Evolutionary conservation across 495 filamentous ascomycete species (phyloP).

Genomic region (Aspergillus baeticus): DNA sequence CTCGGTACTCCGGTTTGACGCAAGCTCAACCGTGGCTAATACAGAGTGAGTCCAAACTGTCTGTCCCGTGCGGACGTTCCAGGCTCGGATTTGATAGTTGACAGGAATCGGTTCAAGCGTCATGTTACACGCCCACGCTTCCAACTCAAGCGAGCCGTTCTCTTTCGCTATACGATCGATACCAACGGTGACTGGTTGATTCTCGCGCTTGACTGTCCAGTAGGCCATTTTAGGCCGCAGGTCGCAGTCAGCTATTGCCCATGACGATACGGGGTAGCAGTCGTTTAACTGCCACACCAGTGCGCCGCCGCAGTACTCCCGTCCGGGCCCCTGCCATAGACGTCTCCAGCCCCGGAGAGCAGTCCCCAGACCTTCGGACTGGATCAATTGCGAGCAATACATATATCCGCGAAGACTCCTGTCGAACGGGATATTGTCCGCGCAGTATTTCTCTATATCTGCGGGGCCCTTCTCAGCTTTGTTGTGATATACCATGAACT

Average conservation of each 20-base stretch:
- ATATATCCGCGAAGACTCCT: conserved; percentile 50
- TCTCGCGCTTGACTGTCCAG: conserved; percentile 77
- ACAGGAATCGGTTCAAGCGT: neutral
- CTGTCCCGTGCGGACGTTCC: neutral
- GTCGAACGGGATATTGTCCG: conserved; percentile 38
- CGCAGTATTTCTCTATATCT: too few relatives aligned
- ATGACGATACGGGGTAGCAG: conserved; percentile 90
- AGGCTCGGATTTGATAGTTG: neutral
- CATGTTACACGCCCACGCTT: conserved; percentile 6
- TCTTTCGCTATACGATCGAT: conserved; percentile 30
- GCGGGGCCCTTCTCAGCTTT: conserved; percentile 75
- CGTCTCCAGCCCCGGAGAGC: conserved; percentile 88
- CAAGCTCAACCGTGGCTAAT: neutral
- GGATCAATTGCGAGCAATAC: conserved; percentile 87
- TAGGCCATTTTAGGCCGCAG: conserved; percentile 86
- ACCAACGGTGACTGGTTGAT: conserved; percentile 73
- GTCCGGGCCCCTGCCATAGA: conserved; percentile 78
- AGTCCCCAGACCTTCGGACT: conserved; percentile 82
- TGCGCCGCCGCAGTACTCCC: conserved; percentile 69
- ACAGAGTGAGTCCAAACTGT: neutral
- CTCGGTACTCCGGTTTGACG: neutral
- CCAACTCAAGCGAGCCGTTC: neutral
- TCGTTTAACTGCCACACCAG: conserved; percentile 97
- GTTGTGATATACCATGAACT: conserved; percentile 67
- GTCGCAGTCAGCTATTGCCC: conserved; percentile 85